Percentiles rank a stretch among this genome's conserved stretches.
Evolutionary conservation across 2,329 filamentous ascomycete genomes (phyloP).

Genomic region (Ceratocystis ficicola): DNA sequence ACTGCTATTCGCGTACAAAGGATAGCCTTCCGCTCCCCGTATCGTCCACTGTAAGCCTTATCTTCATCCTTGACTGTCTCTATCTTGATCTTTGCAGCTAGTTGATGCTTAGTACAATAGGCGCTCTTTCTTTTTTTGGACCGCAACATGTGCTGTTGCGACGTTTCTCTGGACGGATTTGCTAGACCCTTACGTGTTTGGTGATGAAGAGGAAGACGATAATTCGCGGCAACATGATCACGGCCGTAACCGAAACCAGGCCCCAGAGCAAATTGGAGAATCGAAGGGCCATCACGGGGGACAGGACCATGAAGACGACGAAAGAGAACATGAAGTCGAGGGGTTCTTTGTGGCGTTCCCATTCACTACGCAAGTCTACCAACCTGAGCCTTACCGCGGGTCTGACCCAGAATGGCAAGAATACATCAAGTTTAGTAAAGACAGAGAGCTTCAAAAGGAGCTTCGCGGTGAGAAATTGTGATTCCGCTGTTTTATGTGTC

Average conservation of each 20-base stretch:
- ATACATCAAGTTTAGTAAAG: conserved; percentile 47
- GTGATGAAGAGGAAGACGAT: conserved; percentile 17
- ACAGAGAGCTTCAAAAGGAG: conserved; percentile 36
- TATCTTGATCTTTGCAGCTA: neutral
- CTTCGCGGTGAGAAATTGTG: conserved; percentile 31
- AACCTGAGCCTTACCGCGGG: conserved; percentile 40
- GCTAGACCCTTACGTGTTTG: conserved; percentile 20
- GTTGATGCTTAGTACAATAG: conserved; percentile 6
- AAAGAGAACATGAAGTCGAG: conserved; percentile 34
- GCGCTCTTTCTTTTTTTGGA: conserved; percentile 13
- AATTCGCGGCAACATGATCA: neutral
- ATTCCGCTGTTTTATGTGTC: neutral
- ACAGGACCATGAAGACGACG: conserved; percentile 26
- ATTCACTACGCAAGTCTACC: conserved; percentile 41
- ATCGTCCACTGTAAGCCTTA: conserved; percentile 17
- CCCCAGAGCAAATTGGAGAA: conserved; percentile 27
- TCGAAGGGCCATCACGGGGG: conserved; percentile 35
- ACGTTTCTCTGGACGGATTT: conserved; percentile 20
- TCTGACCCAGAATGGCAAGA: conserved; percentile 52
- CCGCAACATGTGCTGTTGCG: neutral
- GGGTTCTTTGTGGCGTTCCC: conserved; percentile 50
- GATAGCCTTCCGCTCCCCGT: conserved; percentile 18
- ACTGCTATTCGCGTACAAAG: conserved; percentile 19
- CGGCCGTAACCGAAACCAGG: neutral
- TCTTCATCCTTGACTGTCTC: neutral